A percentile compares a stretch with the other conserved stretches of the same genome.
Conservation (phyloP, 352 stramenopile genomes). For the Globisporangium cederbergense region DNA sequence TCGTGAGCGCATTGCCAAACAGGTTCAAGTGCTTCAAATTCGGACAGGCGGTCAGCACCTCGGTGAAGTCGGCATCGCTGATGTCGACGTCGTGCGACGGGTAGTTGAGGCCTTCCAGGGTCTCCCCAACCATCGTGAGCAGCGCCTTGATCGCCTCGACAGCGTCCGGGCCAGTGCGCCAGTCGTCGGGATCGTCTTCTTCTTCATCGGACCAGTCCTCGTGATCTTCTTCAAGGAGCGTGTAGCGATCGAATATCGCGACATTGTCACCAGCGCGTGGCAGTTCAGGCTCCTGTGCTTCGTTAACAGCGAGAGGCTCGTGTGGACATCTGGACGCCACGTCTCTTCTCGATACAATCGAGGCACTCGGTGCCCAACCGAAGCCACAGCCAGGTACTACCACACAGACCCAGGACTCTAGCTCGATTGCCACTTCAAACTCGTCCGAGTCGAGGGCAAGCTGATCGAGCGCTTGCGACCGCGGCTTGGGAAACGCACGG, state of each 20-base stretch:
- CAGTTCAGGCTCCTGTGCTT: conserved; percentile 13
- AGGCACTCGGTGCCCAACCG: conserved; percentile 21
- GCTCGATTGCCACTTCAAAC: conserved; percentile 33
- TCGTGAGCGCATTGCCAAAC: conserved; percentile 13
- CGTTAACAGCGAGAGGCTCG: not conserved
- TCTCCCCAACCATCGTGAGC: conserved; percentile 19
- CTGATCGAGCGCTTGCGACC: conserved; percentile 14
- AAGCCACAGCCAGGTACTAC: conserved; percentile 33
- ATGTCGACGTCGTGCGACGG: conserved; percentile 12
- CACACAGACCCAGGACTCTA: conserved; percentile 28
- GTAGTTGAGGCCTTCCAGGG: conserved; percentile 20
- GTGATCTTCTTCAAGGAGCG: not conserved
- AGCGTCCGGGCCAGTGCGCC: not conserved
- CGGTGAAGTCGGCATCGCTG: conserved; percentile 9
- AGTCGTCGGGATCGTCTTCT: not conserved
- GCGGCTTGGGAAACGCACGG: conserved; percentile 11
- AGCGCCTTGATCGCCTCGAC: not conserved
- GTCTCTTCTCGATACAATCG: conserved; percentile 1
- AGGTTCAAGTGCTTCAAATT: conserved; percentile 23
- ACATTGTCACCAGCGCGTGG: not conserved
- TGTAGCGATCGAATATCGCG: not conserved
- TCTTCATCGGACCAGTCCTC: not conserved
- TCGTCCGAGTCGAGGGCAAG: conserved; percentile 14
- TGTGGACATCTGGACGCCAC: conserved; percentile 10
- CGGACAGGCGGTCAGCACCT: conserved; percentile 22